Conservation (phyloP, 73 alveolate genomes). For the Uronychia binucleata region DNA sequence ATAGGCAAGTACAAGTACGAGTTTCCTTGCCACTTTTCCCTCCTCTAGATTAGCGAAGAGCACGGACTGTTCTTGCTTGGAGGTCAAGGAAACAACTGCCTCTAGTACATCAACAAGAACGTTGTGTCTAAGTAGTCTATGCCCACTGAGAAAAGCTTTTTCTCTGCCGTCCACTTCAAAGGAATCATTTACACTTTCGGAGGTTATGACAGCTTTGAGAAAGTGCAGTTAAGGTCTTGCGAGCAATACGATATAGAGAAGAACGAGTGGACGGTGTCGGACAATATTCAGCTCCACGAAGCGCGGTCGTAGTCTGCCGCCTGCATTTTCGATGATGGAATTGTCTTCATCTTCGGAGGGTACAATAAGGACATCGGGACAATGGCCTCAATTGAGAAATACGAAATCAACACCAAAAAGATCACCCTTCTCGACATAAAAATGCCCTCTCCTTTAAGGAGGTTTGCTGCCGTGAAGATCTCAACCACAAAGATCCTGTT, state of each 20-base stretch:
- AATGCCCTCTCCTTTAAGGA: conserved; percentile 91
- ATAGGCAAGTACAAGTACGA: conserved; percentile 91
- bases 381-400: conserved; percentile 89
- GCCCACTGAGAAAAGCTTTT: conserved; percentile 88
- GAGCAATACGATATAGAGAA: conserved; percentile 78
- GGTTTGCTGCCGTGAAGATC: conserved; percentile 87
- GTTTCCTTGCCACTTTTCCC: conserved; percentile 85
- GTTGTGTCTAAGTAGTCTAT: conserved; percentile 70
- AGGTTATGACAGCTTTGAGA: conserved; percentile 92
- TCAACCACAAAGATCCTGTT: conserved; percentile 75
- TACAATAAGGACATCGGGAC: conserved; percentile 96
- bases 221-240: conserved; percentile 84
- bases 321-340: conserved; percentile 84
- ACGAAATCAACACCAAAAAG: conserved; percentile 75
- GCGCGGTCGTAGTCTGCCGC: conserved; percentile 88
- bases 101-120: conserved; percentile 80
- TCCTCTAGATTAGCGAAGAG: conserved; percentile 70
- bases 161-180: conserved; percentile 70
- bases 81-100: conserved; percentile 83
- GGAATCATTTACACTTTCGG: conserved; percentile 91
- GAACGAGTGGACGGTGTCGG: conserved; percentile 81
- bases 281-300: conserved; percentile 75
- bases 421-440: conserved; percentile 71
- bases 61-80: conserved; percentile 89
- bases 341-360: conserved; percentile 95